Percentiles rank a stretch among this genome's conserved stretches.
These are phyloP conservation scores for Yarrowia sp. DNA, from an alignment of 805 yeast genomes.

Conservation along the genomic window DNA sequence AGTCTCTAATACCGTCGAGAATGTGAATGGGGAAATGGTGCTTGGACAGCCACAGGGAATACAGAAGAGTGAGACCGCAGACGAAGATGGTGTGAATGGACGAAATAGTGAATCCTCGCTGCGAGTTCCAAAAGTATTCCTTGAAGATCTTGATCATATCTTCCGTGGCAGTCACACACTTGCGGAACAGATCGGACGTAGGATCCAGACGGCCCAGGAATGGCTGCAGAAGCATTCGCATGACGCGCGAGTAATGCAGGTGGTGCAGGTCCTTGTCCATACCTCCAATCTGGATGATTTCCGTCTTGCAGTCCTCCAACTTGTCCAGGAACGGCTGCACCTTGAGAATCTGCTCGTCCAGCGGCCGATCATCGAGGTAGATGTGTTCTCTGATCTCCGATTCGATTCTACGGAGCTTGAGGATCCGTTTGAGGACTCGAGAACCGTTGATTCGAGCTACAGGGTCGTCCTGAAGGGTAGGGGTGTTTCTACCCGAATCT, in stretches of 20 bases:
- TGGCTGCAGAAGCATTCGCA: slow-evolving; percentile 67
- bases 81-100: slow-evolving; percentile 72
- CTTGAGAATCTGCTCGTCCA: slow-evolving; percentile 55
- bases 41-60: slow-evolving; percentile 71
- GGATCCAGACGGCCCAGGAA: slow-evolving; percentile 68
- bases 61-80: slow-evolving; percentile 71
- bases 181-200: slow-evolving; percentile 63
- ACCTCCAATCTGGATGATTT: slow-evolving; percentile 53
- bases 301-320: slow-evolving; percentile 62
- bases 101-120: slow-evolving; percentile 67
- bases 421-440: slow-evolving; percentile 52
- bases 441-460: slow-evolving; percentile 17
- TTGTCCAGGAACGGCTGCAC: slow-evolving; percentile 62
- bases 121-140: slow-evolving; percentile 67
- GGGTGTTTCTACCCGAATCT: slow-evolving; percentile 3
- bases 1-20: slow-evolving; percentile 68
- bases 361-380: slow-evolving; percentile 49
- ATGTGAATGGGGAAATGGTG: slow-evolving; percentile 55
- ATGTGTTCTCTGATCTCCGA: slow-evolving; percentile 64
- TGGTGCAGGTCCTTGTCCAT: slow-evolving; percentile 33
- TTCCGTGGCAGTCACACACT: slow-evolving; percentile 76
- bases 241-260: slow-evolving; percentile 48
- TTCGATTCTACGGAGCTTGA: slow-evolving; percentile 64
- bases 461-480: slow-evolving; percentile 2
- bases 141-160: slow-evolving; percentile 70